A percentile compares a stretch with the other conserved stretches of the same genome.
Evolutionary conservation across 306 rosid genomes (phyloP).

Genomic region (Pterocarpus santalinus): DNA sequence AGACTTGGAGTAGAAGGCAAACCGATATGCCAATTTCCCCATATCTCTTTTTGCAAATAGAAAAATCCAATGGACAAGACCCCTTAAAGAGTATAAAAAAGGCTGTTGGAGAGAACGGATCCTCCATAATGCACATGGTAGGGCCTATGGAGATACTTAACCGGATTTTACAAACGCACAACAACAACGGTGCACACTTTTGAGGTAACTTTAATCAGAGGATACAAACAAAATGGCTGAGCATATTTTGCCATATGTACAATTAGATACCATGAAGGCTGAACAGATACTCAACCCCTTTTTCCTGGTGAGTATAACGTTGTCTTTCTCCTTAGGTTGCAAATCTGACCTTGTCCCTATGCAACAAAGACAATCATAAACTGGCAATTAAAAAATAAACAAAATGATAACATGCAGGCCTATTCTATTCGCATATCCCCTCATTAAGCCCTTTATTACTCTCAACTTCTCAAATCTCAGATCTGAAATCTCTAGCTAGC

Average conservation of each 20-base stretch:
- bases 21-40: conserved; percentile 31
- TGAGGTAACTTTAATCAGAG: not conserved
- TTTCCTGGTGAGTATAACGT: not conserved
- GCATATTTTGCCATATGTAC: not conserved
- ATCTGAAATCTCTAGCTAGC: conserved; percentile 21
- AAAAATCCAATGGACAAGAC: conserved; percentile 3
- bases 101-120: not conserved
- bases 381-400: conserved; percentile 6
- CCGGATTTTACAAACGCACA: not conserved
- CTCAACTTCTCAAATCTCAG: not conserved
- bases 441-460: not conserved
- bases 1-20: conserved; percentile 38
- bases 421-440: not conserved
- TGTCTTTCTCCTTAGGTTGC: conserved; percentile 28
- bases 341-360: conserved; percentile 13
- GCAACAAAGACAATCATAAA: conserved; percentile 28
- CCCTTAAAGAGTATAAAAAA: not conserved
- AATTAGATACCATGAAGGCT: conserved; percentile 19
- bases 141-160: conserved; percentile 30
- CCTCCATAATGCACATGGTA: conserved; percentile 39
- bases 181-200: not conserved
- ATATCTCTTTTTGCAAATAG: not conserved
- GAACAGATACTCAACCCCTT: conserved; percentile 20
- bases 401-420: conserved; percentile 1
- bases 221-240: conserved; percentile 27